Percentiles rank a stretch among this genome's conserved stretches.
These are phyloP conservation scores for Chlorencoelia australis DNA, from an alignment of 2,329 filamentous ascomycete genomes.

Conservation along the genomic window DNA sequence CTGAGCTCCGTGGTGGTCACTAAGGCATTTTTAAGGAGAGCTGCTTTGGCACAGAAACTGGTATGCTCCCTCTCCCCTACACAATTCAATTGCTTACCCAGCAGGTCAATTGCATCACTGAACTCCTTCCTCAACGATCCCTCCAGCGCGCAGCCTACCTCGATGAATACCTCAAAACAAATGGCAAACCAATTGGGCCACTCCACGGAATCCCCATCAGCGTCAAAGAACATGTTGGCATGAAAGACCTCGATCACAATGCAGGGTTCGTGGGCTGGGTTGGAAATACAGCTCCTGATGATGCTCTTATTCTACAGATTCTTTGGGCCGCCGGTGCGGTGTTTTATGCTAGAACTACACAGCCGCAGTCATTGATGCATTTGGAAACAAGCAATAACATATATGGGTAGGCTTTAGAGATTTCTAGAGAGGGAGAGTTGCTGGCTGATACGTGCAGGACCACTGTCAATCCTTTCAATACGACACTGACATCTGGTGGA, in stretches of 20 bases:
- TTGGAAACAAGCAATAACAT: constrained; percentile 41
- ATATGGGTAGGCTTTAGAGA: constrained; percentile 28
- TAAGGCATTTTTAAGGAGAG: constrained; percentile 44
- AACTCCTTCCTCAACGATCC: constrained; percentile 29
- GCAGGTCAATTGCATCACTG: constrained; percentile 37
- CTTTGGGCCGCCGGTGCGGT: constrained; percentile 38
- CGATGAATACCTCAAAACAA: constrained; percentile 25
- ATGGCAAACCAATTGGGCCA: constrained; percentile 27
- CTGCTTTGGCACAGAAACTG: constrained; percentile 41
- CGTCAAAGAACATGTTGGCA: constrained; percentile 42
- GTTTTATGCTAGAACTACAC: constrained; percentile 41
- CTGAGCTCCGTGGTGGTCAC: constrained; percentile 36
- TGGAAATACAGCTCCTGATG: constrained; percentile 33
- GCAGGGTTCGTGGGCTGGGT: constrained; percentile 41
- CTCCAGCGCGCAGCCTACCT: constrained; percentile 26
- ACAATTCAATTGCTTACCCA: not conserved
- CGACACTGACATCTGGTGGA: constrained; percentile 39
- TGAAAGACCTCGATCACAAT: constrained; percentile 38
- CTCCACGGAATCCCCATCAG: constrained; percentile 39
- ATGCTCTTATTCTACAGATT: constrained; percentile 38
- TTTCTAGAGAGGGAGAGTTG: too few species aligned
- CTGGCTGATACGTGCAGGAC: constrained; percentile 27
- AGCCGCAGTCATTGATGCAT: constrained; percentile 46
- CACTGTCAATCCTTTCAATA: constrained; percentile 45
- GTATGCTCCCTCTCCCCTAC: constrained; percentile 17